A percentile compares a stretch with the other conserved stretches of the same genome.
phyloP scores from a whole-genome alignment of 257 asterid species.

The Knoxia roxburghii region DNA sequence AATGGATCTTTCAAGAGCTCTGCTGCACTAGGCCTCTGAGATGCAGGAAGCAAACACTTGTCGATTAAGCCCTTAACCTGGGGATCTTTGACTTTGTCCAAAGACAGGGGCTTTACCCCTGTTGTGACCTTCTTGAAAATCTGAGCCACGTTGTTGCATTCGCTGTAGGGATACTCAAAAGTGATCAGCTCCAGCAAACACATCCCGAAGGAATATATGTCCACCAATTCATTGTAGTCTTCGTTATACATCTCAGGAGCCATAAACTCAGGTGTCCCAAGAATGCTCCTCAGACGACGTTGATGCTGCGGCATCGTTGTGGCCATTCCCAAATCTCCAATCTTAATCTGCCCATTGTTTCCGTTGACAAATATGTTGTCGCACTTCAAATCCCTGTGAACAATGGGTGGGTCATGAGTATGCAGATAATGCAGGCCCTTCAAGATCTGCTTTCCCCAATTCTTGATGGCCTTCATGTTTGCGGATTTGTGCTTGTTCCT shows the following conservation, averaged over 20 bases:
- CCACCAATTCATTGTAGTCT: constrained; percentile 40
- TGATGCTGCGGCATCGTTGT: constrained; percentile 18
- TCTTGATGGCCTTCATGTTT: constrained; percentile 22
- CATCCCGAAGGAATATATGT: constrained; percentile 46
- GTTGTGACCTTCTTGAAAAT: constrained; percentile 32
- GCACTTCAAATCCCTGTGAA: constrained; percentile 32
- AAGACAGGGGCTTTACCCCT: constrained; percentile 33
- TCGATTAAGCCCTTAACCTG: constrained; percentile 35
- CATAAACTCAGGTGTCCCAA: constrained; percentile 44
- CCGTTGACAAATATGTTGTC: constrained; percentile 29
- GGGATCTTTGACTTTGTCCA: constrained; percentile 27
- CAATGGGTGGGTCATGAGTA: constrained; percentile 20
- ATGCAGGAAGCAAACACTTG: constrained; percentile 36
- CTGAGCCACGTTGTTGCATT: constrained; percentile 32
- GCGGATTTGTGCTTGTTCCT: constrained; percentile 21
- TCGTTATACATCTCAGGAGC: constrained; percentile 42
- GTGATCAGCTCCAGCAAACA: constrained; percentile 43
- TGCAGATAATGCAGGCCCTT: constrained; percentile 23
- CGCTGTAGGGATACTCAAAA: constrained; percentile 31
- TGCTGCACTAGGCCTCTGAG: constrained; percentile 39
- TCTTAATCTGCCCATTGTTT: constrained; percentile 27
- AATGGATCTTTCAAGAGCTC: constrained; percentile 47
- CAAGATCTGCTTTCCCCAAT: constrained; percentile 28
- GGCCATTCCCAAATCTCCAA: constrained; percentile 34
- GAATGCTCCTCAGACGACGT: constrained; percentile 23